Evolutionary conservation across 805 yeast genomes (phyloP), one percentile per base, ranked within the genome.

Genomic region (Kuraishia hungarica): DNA sequence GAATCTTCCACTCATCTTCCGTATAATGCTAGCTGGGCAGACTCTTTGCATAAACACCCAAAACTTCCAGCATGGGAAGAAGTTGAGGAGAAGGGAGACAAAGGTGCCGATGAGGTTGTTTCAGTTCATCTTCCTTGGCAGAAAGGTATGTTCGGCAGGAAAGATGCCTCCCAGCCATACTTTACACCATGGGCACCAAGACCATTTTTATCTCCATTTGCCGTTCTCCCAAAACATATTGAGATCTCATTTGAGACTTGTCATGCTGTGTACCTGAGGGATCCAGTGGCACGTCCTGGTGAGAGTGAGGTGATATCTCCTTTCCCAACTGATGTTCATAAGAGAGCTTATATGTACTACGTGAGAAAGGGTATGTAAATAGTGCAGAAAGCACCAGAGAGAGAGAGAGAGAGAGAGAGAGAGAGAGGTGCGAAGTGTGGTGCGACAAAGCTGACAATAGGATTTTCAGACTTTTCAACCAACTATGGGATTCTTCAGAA

Each of bases 101-200:
- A 67, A 8, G 57, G 54, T 48, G 64, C 66, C 51, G 78, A 82
- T 6, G 43, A 35, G 43, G 17, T 35, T 35, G 67, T 69, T 29
- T 68, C 72, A n/a, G 78, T 89, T 53, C 63, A 74, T 39, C 74
- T 91, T 56, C 97, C 96, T 55, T 89, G 94, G 92, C 96, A 90
- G 71, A 77, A 77, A 56, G 81, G 83, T 51, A 77, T 87, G 58
- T 90, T 79, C 69, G 98, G 98, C 22, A 85, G 96, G 64, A 71
- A 82, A 61, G 86, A 89, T 54, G 86, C 91, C 17, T 65, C 75
- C 19, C 91, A 88, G 72, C 81, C 92, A 2, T 94, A 86, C 72
- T 94, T 93, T 76, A 90, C 98, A 2, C 99, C 99, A 53, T 94
- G 97, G 97, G 80, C 85, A 57, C 96, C 97, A 61, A 86, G 97